These are phyloP conservation scores for Penicillium riverlandense DNA, from an alignment of 495 filamentous ascomycete species.

Conservation along the genomic window DNA sequence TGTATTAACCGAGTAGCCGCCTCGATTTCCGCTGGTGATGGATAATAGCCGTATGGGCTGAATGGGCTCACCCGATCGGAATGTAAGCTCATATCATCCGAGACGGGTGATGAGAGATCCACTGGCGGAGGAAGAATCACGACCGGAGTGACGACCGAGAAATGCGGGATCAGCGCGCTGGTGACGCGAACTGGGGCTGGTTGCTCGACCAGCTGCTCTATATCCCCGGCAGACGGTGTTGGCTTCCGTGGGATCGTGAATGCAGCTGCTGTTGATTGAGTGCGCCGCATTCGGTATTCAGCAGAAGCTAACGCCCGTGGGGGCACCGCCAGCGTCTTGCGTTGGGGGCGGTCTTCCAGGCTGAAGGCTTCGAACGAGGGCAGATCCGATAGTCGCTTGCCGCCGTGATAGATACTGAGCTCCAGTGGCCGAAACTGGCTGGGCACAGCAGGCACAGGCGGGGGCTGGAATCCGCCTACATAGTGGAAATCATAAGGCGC, in stretches of 20 bases:
- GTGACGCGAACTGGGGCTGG: constrained; percentile 10
- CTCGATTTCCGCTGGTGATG: too few relatives aligned
- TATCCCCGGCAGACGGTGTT: background rate
- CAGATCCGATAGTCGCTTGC: constrained; percentile 57
- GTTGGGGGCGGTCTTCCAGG: constrained; percentile 12
- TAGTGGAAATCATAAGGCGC: constrained; percentile 47
- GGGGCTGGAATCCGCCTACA: constrained; percentile 31
- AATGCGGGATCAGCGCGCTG: constrained; percentile 35
- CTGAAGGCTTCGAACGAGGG: constrained; percentile 36
- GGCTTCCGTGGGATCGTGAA: too few relatives aligned
- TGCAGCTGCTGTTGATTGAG: constrained; percentile 22
- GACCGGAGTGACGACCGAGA: constrained; percentile 21
- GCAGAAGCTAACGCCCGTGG: constrained; percentile 20
- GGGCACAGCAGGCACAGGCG: constrained; percentile 15
- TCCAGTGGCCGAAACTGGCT: constrained; percentile 60
- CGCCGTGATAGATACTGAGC: constrained; percentile 63
- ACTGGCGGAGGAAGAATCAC: constrained; percentile 7
- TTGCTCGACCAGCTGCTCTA: constrained; percentile 19
- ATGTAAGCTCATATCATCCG: constrained; percentile 5
- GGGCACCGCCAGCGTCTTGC: constrained; percentile 17
- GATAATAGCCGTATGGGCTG: too few relatives aligned
- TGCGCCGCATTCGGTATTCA: constrained; percentile 15
- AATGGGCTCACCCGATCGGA: too few relatives aligned
- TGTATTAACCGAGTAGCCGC: too few relatives aligned
- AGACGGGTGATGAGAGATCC: constrained; percentile 3